Conservation (phyloP, 2,329 filamentous ascomycete genomes). For the Botrytis paeoniae region DNA sequence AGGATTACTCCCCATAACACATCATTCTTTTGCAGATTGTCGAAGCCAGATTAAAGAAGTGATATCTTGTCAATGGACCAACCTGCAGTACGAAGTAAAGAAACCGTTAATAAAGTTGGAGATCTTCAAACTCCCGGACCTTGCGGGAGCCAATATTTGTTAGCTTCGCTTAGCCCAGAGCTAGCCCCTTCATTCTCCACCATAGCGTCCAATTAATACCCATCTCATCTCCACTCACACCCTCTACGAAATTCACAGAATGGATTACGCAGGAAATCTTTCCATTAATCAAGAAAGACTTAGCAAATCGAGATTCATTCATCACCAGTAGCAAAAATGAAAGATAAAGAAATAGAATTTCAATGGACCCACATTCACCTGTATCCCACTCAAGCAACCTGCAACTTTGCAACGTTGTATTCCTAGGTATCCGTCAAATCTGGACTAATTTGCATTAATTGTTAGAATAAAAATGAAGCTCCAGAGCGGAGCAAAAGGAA, state of each 20-base stretch:
- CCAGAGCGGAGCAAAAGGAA: background rate
- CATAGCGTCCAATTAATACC: background rate
- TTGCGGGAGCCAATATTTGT: background rate
- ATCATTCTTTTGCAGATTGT: background rate
- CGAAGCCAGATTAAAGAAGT: background rate
- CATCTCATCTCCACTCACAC: background rate
- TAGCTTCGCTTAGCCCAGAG: background rate
- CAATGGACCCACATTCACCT: background rate
- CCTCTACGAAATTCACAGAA: background rate
- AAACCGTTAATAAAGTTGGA: background rate
- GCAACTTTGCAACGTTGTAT: background rate
- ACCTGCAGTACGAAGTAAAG: background rate
- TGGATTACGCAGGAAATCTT: background rate
- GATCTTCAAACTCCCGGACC: background rate
- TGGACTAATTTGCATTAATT: background rate
- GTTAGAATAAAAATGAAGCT: background rate
- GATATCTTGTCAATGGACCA: too few relatives aligned
- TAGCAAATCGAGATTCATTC: background rate
- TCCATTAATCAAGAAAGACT: background rate
- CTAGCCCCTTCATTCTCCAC: constrained; percentile 1
- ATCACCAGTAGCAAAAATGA: background rate
- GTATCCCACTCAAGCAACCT: background rate
- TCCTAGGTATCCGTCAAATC: too few relatives aligned
- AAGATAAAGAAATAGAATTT: background rate
- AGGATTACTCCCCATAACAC: background rate